These are phyloP conservation scores for Trichocladium antarcticum DNA, from an alignment of 495 filamentous ascomycete species.

Conservation along the genomic window DNA sequence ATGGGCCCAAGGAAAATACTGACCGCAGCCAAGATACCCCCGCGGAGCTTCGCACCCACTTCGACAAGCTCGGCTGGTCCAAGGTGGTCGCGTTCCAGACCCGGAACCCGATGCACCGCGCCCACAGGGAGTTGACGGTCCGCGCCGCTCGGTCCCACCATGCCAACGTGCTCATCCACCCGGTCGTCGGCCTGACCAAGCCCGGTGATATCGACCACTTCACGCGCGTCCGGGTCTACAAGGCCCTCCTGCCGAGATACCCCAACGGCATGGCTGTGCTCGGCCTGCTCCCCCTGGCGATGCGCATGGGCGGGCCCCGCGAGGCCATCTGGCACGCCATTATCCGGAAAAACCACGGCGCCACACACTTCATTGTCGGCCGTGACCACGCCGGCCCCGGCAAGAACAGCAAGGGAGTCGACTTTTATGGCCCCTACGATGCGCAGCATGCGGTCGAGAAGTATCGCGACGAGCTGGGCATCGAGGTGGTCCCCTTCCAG, in stretches of 20 bases:
- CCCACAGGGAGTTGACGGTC: constrained; percentile 93
- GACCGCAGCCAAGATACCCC: constrained; percentile 59
- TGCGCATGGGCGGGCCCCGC: constrained; percentile 97
- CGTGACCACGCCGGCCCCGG: constrained; percentile 96
- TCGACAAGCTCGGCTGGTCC: constrained; percentile 97
- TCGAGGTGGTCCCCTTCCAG: constrained; percentile 98
- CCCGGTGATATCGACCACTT: constrained; percentile 99
- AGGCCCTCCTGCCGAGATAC: constrained; percentile 92
- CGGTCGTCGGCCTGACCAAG: constrained; percentile 95
- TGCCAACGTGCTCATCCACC: constrained; percentile 97
- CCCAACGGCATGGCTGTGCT: constrained; percentile 99
- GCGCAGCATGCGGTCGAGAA: constrained; percentile 97
- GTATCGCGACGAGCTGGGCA: constrained; percentile 90
- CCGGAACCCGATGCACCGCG: constrained; percentile 96
- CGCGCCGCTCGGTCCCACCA: constrained; percentile 89
- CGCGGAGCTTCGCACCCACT: constrained; percentile 87
- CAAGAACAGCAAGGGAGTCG: constrained; percentile 88
- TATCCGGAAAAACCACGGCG: constrained; percentile 98
- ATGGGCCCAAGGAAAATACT: background rate
- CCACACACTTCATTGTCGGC: constrained; percentile 98
- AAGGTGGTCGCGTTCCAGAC: constrained; percentile 98
- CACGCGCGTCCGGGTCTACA: constrained; percentile 95
- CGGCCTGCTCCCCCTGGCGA: constrained; percentile 87
- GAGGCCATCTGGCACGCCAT: constrained; percentile 99
- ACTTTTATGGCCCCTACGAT: constrained; percentile 98